phyloP scores from a whole-genome alignment of 2,329 filamentous ascomycete genomes.

The Metarhizium robertsii region DNA sequence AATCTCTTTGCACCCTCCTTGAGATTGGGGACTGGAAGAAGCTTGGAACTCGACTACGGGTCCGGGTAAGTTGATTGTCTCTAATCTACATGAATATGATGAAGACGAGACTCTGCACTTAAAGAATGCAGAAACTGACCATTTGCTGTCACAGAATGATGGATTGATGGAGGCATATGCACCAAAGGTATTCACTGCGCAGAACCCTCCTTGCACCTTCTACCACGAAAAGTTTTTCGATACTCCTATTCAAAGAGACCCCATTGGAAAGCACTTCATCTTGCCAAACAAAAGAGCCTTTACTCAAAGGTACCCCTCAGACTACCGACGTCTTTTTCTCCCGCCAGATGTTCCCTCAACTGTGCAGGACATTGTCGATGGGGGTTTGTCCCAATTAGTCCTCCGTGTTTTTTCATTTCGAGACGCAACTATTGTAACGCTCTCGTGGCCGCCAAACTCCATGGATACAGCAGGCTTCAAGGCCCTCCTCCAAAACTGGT shows the following conservation, averaged over 20 bases:
- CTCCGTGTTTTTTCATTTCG: conserved; percentile 4
- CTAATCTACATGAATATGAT: not conserved
- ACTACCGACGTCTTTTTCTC: not conserved
- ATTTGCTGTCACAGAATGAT: not conserved
- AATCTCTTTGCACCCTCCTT: conserved; percentile 3
- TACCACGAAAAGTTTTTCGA: conserved; percentile 2
- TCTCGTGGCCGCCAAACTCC: conserved; percentile 4
- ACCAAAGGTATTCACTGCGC: not conserved
- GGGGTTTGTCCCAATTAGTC: conserved; percentile 3
- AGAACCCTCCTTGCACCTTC: conserved; percentile 5
- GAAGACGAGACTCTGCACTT: not conserved
- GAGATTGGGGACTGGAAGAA: conserved; percentile 8
- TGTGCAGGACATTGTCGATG: conserved; percentile 5
- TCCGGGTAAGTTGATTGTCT: conserved; percentile 1
- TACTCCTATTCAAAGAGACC: not conserved
- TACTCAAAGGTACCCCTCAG: conserved; percentile 4
- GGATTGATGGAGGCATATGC: conserved; percentile 7
- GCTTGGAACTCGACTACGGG: conserved; percentile 4
- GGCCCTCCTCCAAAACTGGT: conserved; percentile 6
- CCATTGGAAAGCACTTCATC: conserved; percentile 1
- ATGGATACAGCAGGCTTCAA: conserved; percentile 7
- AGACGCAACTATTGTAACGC: conserved; percentile 5
- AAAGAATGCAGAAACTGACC: not conserved
- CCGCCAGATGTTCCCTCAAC: conserved; percentile 1
- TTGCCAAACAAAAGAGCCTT: conserved; percentile 3